A percentile compares a stretch with the other conserved stretches of the same genome.
Evolutionary conservation across 768 basidiomycete species (phyloP).

Genomic region (Calocybe gangraenosa): DNA sequence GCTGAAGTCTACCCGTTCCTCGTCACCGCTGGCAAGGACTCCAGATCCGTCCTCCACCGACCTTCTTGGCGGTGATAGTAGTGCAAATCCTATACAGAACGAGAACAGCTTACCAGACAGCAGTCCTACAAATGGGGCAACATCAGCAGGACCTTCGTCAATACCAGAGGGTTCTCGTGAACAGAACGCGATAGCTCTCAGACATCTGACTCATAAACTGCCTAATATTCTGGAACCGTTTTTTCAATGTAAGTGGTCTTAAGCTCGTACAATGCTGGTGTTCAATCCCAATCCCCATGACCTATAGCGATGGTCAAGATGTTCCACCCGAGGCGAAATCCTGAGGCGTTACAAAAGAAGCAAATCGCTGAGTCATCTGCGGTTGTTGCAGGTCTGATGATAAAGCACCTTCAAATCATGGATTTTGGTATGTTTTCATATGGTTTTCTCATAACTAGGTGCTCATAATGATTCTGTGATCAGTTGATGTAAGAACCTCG

Average conservation of each 20-base stretch:
- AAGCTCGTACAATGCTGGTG: no score
- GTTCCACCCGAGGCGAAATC: conserved; percentile 76
- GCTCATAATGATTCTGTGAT: not conserved
- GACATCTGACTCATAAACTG: conserved; percentile 75
- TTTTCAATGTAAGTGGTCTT: conserved; percentile 73
- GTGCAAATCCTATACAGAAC: conserved; percentile 26
- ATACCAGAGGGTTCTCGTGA: conserved; percentile 46
- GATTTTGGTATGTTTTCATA: conserved; percentile 38
- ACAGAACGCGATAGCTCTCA: conserved; percentile 70
- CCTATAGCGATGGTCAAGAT: conserved; percentile 76
- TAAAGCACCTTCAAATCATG: conserved; percentile 59
- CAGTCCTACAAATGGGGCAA: not conserved
- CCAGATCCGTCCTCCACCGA: conserved; percentile 39
- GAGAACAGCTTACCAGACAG: conserved; percentile 19
- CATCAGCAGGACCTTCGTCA: conserved; percentile 10
- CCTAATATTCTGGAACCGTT: conserved; percentile 76
- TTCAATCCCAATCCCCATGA: no score
- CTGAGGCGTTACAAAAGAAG: conserved; percentile 70
- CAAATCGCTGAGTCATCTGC: conserved; percentile 70
- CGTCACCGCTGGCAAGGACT: conserved; percentile 44
- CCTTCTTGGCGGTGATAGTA: conserved; percentile 32
- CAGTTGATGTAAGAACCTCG: conserved; percentile 28
- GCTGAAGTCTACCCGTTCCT: conserved; percentile 34
- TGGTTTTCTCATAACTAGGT: not conserved
- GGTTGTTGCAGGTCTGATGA: conserved; percentile 67